A percentile compares a stretch with the other conserved stretches of the same genome.
phyloP scores from a whole-genome alignment of 2,329 filamentous ascomycete species.

The Verticillium albo-atrum region DNA sequence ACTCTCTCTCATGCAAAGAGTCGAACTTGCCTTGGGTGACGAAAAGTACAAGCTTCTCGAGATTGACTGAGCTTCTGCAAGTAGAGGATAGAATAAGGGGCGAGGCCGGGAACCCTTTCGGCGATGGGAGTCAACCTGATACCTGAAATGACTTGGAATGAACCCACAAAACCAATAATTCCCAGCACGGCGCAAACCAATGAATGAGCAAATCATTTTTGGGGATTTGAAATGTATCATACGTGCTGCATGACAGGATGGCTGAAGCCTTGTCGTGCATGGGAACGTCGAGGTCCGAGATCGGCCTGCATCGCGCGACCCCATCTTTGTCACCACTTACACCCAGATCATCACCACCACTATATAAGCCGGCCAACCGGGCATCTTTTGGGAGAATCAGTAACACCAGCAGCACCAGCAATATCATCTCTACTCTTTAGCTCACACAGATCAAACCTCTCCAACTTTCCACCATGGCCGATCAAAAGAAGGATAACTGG shows the following conservation, averaged over 20 bases:
- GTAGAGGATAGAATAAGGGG: background rate
- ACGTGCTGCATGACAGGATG: background rate
- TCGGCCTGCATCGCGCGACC: slow-evolving; percentile 5
- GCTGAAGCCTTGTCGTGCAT: background rate
- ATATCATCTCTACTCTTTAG: background rate
- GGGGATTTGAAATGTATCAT: background rate
- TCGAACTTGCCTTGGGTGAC: slow-evolving; percentile 68
- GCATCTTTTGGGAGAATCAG: background rate
- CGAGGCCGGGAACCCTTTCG: background rate
- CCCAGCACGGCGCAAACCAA: background rate
- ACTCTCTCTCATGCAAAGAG: slow-evolving; percentile 69
- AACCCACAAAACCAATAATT: background rate
- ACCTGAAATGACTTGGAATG: background rate
- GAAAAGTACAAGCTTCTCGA: slow-evolving; percentile 49
- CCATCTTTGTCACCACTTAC: background rate
- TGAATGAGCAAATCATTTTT: background rate
- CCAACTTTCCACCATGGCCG: slow-evolving; percentile 12
- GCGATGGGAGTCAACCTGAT: background rate
- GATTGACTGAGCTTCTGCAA: slow-evolving; percentile 29
- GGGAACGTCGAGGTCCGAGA: slow-evolving; percentile 10
- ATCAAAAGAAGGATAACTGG: slow-evolving; percentile 30
- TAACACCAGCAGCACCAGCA: background rate
- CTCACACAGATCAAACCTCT: background rate
- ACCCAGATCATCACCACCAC: background rate
- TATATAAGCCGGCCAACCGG: background rate